These are phyloP conservation scores for Chalciporus chontae DNA, from an alignment of 768 basidiomycete species.

Conservation along the genomic window DNA sequence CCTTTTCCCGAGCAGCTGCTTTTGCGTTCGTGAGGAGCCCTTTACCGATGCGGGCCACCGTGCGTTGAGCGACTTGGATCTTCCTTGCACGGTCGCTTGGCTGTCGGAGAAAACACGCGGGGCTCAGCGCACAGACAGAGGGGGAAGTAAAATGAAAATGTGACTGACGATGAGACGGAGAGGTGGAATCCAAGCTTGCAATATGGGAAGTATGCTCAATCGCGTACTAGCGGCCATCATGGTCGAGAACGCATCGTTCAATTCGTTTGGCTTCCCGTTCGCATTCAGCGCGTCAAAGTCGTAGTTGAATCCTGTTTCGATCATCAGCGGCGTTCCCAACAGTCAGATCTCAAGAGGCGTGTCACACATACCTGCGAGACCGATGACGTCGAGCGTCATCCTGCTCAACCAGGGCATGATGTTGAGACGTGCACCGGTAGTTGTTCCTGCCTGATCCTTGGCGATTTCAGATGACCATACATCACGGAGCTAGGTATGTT, in stretches of 20 bases:
- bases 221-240: slow-evolving; percentile 22
- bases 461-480: slow-evolving; percentile 38
- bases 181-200: slow-evolving; percentile 35
- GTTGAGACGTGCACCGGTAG: slow-evolving; percentile 25
- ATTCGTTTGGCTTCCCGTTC: slow-evolving; percentile 25
- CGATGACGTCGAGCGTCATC: slow-evolving; percentile 22
- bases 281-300: slow-evolving; percentile 32
- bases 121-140: too few species aligned
- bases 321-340: neutral
- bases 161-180: slow-evolving; percentile 29
- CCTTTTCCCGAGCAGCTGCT: slow-evolving; percentile 25
- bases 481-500: slow-evolving; percentile 43
- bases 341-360: neutral
- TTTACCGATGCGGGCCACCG: slow-evolving; percentile 48
- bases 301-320: slow-evolving; percentile 36
- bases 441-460: slow-evolving; percentile 18
- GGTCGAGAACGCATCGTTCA: slow-evolving; percentile 32
- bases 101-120: slow-evolving; percentile 7
- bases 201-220: slow-evolving; percentile 24
- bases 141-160: too few species aligned
- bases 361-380: slow-evolving; percentile 23
- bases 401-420: slow-evolving; percentile 32
- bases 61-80: slow-evolving; percentile 30
- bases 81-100: slow-evolving; percentile 15
- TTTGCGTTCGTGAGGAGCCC: slow-evolving; percentile 53